These are phyloP conservation scores for Corchorus olitorius DNA, from an alignment of 345 rosid genomes.

Conservation along the genomic window DNA sequence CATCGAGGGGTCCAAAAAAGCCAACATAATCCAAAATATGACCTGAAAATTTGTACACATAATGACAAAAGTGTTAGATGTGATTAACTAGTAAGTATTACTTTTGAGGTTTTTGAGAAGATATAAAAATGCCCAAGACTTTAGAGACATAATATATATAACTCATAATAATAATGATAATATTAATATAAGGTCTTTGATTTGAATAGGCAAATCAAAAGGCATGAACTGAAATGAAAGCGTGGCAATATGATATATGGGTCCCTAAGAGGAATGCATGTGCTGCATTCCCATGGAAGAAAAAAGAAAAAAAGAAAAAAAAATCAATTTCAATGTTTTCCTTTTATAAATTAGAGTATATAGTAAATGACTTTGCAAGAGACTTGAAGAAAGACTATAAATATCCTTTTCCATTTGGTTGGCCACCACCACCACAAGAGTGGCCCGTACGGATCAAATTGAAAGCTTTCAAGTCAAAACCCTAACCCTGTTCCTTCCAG, in stretches of 20 bases:
- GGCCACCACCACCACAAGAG: neutral
- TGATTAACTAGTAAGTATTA: neutral
- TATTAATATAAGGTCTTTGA: too few species aligned
- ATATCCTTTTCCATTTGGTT: constrained; percentile 6
- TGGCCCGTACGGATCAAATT: constrained; percentile 11
- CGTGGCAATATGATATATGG: neutral
- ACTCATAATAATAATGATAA: too few species aligned
- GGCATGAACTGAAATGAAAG: neutral
- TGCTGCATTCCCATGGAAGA: neutral
- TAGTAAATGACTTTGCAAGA: neutral
- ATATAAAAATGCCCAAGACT: neutral
- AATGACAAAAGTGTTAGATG: neutral
- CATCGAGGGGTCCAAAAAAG: neutral
- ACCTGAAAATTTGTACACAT: neutral
- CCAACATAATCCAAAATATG: neutral
- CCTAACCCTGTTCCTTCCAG: constrained; percentile 15
- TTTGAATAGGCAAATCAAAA: too few species aligned
- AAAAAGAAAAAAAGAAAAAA: neutral
- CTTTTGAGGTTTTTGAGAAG: neutral
- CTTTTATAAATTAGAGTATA: neutral
- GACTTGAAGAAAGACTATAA: neutral
- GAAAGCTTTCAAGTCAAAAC: constrained; percentile 12
- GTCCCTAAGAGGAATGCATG: constrained; percentile 1
- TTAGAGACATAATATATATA: too few species aligned
- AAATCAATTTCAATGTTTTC: neutral